Percentiles rank a stretch among this genome's conserved stretches.
These are phyloP conservation scores for Epichloe coenophiala DNA, from an alignment of 2,329 filamentous ascomycete genomes.

Conservation along the genomic window DNA sequence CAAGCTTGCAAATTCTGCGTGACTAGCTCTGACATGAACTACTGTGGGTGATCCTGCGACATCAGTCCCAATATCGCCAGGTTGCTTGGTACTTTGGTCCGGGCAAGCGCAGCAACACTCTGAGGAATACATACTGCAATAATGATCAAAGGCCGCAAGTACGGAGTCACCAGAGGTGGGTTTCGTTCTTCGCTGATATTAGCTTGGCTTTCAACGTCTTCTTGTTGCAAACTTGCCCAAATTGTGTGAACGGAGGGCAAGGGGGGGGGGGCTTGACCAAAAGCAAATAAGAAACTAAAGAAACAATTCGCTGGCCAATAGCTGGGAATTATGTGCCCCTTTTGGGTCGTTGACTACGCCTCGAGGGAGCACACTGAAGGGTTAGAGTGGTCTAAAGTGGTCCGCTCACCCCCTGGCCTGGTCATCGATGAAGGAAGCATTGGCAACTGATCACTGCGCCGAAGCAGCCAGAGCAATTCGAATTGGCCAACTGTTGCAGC, in stretches of 20 bases:
- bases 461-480: not conserved
- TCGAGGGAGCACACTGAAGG: not conserved
- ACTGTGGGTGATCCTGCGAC: not conserved
- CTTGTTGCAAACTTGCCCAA: too few relatives aligned
- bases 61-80: not conserved
- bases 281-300: not conserved
- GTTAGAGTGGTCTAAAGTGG: not conserved
- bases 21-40: too few relatives aligned
- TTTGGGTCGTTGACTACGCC: not conserved
- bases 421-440: not conserved
- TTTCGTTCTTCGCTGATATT: too few relatives aligned
- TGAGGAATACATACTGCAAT: too few relatives aligned
- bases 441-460: not conserved
- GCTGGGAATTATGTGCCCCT: not conserved
- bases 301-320: not conserved
- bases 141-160: too few relatives aligned
- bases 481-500: not conserved
- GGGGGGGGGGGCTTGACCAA: not conserved
- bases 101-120: too few relatives aligned
- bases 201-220: too few relatives aligned
- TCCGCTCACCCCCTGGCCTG: not conserved
- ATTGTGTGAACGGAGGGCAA: too few relatives aligned
- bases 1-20: slow-evolving; percentile 4
- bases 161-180: too few relatives aligned
- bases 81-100: too few relatives aligned